Percentiles rank a stretch among this genome's conserved stretches.
phyloP scores from a whole-genome alignment of 1,139 yeast species.

The Barnettozyma hawaiiensis region DNA sequence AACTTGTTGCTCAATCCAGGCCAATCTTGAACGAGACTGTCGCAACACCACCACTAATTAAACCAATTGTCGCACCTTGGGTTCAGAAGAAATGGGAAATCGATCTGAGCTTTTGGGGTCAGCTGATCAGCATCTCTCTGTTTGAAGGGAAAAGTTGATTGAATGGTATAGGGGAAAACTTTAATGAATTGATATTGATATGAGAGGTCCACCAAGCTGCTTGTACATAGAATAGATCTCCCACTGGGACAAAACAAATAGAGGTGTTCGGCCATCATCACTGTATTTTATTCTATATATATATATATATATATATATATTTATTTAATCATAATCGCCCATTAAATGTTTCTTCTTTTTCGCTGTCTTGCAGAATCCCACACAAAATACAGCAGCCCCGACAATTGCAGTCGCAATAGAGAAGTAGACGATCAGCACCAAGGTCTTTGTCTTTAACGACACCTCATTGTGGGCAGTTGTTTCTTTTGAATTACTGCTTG shows the following conservation, averaged over 20 bases:
- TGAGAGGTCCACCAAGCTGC: background rate
- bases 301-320: background rate
- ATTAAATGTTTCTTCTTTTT: background rate
- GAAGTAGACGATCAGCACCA: constrained; percentile 8
- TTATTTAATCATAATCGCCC: constrained; percentile 1
- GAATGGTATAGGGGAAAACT: background rate
- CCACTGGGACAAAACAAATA: background rate
- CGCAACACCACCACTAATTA: background rate
- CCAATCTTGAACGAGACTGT: background rate
- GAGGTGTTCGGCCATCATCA: background rate
- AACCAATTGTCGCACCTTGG: background rate
- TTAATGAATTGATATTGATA: background rate
- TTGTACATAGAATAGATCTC: background rate
- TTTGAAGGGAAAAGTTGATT: background rate
- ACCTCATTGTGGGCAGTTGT: background rate
- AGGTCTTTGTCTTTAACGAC: constrained; percentile 3
- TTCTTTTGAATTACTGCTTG: background rate
- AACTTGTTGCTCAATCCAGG: background rate
- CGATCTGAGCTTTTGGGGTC: background rate
- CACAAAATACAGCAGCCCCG: constrained; percentile 1
- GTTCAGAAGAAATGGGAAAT: background rate
- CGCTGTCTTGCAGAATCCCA: constrained; percentile 1
- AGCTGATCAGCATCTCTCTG: background rate
- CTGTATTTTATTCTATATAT: background rate
- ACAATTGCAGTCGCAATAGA: constrained; percentile 4